phyloP scores from a whole-genome alignment of 2,329 filamentous ascomycete species.

The Penicillium sp. region DNA sequence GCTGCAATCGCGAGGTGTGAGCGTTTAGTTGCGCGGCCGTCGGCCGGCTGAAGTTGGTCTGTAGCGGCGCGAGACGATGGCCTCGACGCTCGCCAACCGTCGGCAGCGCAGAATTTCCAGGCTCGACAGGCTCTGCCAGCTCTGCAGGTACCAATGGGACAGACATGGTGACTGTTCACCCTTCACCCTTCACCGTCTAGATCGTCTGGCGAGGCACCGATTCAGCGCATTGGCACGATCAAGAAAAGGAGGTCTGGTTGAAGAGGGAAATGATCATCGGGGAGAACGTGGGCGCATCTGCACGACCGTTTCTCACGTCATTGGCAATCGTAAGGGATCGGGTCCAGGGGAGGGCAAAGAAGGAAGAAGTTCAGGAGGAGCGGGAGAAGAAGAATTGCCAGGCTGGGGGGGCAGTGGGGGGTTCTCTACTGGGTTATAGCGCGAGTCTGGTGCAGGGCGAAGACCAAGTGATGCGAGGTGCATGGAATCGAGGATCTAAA shows the following conservation, averaged over 20 bases:
- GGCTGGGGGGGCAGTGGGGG: too few relatives aligned
- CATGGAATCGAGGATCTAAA: too few relatives aligned
- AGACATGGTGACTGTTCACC: conserved; percentile 5
- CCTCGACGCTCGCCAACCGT: conserved; percentile 40
- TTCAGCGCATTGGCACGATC: background rate
- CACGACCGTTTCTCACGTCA: conserved; percentile 20
- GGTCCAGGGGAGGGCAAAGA: conserved; percentile 2
- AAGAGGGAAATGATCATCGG: conserved; percentile 22
- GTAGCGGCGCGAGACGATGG: conserved; percentile 35
- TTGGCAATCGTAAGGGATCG: conserved; percentile 1
- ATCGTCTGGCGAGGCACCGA: too few relatives aligned
- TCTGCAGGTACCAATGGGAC: too few relatives aligned
- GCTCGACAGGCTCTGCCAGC: too few relatives aligned
- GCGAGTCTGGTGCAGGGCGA: background rate
- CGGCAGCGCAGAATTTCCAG: too few relatives aligned
- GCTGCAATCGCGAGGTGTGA: conserved; percentile 26
- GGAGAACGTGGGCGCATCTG: conserved; percentile 18
- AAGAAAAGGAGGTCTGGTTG: conserved; percentile 19
- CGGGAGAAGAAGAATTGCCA: too few relatives aligned
- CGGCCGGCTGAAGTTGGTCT: conserved; percentile 38
- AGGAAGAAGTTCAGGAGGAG: conserved; percentile 16
- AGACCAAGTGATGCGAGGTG: conserved; percentile 12
- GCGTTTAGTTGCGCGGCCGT: conserved; percentile 12
- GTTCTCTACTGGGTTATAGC: conserved; percentile 13
- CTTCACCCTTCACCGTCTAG: conserved; percentile 3